phyloP scores from a whole-genome alignment of 164 flowering plant genomes.

The Kingdonia uniflora region DNA sequence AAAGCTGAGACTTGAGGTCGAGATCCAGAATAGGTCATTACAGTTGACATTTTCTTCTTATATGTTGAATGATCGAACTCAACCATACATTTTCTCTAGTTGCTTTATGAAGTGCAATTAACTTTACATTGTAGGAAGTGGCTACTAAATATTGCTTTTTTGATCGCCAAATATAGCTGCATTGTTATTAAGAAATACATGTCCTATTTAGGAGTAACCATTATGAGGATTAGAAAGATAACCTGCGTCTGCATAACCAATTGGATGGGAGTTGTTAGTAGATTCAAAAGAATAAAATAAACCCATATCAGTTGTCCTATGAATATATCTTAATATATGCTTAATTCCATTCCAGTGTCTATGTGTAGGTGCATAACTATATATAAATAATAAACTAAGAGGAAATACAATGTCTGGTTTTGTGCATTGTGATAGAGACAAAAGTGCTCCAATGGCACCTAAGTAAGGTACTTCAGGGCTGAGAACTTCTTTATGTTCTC shows the following conservation, averaged over 20 bases:
- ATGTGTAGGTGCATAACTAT: neutral
- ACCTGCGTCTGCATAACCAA: too few species aligned
- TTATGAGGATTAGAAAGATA: neutral
- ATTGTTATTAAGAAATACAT: neutral
- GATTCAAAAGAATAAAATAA: neutral
- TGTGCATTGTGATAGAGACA: neutral
- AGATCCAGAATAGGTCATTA: too few species aligned
- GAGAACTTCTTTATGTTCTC: neutral
- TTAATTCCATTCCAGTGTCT: neutral
- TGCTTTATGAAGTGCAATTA: too few species aligned
- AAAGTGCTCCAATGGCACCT: neutral
- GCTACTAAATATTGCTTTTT: neutral
- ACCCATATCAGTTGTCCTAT: neutral
- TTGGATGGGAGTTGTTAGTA: too few species aligned
- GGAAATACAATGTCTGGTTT: neutral
- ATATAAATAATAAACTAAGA: neutral
- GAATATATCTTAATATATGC: neutral
- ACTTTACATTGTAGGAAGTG: neutral
- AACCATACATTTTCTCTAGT: neutral
- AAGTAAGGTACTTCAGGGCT: slow-evolving; percentile 1
- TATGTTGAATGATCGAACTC: neutral
- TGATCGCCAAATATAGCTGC: too few species aligned
- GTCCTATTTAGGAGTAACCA: neutral
- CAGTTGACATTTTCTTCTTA: too few species aligned
- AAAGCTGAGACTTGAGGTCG: too few species aligned